Conservation (phyloP, 345 rosid genomes). For the Camelina sativa region DNA sequence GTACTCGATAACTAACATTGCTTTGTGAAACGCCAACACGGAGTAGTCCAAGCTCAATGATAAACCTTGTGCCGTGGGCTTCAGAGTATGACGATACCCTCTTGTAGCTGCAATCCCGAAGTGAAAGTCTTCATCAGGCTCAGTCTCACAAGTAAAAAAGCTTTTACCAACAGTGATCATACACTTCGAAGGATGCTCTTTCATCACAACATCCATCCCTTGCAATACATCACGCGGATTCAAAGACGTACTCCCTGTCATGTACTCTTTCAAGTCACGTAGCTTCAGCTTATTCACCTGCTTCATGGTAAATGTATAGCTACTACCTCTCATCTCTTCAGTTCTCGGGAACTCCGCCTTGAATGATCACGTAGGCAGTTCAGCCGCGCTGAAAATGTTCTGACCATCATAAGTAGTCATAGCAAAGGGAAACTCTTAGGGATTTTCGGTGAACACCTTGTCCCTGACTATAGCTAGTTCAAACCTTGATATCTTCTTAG, state of each 20-base stretch:
- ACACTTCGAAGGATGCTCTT: conserved; percentile 68
- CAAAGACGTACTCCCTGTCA: conserved; percentile 39
- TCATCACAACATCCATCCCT: conserved; percentile 91
- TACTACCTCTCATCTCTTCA: conserved; percentile 48
- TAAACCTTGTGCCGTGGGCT: conserved; percentile 73
- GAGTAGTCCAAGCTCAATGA: conserved; percentile 76
- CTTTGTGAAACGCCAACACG: conserved; percentile 68
- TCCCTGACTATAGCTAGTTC: conserved; percentile 54
- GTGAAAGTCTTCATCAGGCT: conserved; percentile 52
- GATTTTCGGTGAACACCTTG: conserved; percentile 56
- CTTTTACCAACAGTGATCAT: conserved; percentile 70
- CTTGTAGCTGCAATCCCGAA: conserved; percentile 60
- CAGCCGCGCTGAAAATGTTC: conserved; percentile 71
- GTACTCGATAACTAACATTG: conserved; percentile 61
- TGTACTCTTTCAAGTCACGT: conserved; percentile 62
- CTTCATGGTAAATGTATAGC: conserved; percentile 53
- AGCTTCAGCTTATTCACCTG: conserved; percentile 69
- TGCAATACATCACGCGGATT: conserved; percentile 80
- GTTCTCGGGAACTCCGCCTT: conserved; percentile 49
- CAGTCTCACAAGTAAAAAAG: conserved; percentile 50
- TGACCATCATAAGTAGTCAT: conserved; percentile 87
- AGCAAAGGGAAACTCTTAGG: conserved; percentile 50
- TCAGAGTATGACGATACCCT: conserved; percentile 76
- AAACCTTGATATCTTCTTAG: conserved; percentile 50
- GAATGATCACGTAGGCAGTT: conserved; percentile 53